Conservation (phyloP, 2,329 filamentous ascomycete genomes). For the Chaetomium strumarium region DNA sequence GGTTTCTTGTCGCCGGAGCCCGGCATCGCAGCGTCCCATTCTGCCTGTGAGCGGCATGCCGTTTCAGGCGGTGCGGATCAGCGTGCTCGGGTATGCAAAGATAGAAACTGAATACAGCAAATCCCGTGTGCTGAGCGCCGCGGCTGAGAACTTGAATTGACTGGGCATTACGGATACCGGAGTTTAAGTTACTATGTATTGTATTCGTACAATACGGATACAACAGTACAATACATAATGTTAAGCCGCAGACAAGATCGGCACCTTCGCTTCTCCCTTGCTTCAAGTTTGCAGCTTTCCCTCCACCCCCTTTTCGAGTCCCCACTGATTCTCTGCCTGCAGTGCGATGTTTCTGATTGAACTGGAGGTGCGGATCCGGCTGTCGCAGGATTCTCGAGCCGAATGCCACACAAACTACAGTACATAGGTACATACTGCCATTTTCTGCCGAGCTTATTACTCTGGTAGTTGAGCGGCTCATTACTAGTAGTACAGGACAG, state of each 20-base stretch:
- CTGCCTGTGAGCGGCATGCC: constrained; percentile 1
- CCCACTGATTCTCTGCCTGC: constrained; percentile 11
- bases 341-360: constrained; percentile 28
- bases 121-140: too few species aligned
- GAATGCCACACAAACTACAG: background rate
- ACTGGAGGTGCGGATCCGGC: constrained; percentile 25
- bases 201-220: too few species aligned
- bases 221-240: too few species aligned
- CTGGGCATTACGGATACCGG: too few species aligned
- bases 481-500: background rate
- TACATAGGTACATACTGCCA: too few species aligned
- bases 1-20: background rate
- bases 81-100: background rate
- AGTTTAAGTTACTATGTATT: too few species aligned
- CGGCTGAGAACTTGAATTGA: too few species aligned
- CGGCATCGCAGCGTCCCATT: background rate
- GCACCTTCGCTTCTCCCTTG: background rate
- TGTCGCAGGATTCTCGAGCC: constrained; percentile 25
- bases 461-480: background rate
- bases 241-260: too few species aligned
- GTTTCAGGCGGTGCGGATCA: constrained; percentile 12
- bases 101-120: too few species aligned
- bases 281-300: background rate
- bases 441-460: background rate
- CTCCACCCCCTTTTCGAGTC: constrained; percentile 3